These are phyloP conservation scores for Heliosperma pusillum DNA, from an alignment of 148 eudicot genomes.

Conservation along the genomic window DNA sequence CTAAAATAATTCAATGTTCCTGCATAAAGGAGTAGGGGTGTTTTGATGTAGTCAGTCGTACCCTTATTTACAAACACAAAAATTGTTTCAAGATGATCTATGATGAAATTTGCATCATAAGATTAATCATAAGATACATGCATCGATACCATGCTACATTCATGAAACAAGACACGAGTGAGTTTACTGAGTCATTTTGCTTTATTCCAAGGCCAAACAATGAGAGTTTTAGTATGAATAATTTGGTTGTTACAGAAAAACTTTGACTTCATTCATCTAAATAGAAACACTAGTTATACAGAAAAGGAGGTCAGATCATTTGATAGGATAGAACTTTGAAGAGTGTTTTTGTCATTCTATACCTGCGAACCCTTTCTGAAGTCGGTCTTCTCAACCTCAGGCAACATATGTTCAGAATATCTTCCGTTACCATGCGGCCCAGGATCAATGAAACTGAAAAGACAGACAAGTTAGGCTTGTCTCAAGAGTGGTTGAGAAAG, in stretches of 20 bases:
- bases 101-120: no score
- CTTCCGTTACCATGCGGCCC: slow-evolving; percentile 64
- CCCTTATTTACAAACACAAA: neutral
- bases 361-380: slow-evolving; percentile 69
- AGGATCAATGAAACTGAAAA: slow-evolving; percentile 50
- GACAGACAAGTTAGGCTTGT: slow-evolving; percentile 15
- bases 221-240: neutral
- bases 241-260: no score
- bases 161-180: no score
- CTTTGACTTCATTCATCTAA: neutral
- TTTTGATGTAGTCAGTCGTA: no score
- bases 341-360: neutral
- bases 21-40: no score
- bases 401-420: slow-evolving; percentile 55
- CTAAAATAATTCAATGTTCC: no score
- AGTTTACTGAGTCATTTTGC: neutral
- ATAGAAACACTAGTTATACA: neutral
- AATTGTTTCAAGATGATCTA: neutral
- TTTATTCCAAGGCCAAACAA: neutral
- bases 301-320: neutral
- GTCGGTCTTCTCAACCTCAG: slow-evolving; percentile 50
- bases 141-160: no score
- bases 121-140: no score
- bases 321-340: neutral
- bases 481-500: neutral